A percentile compares a stretch with the other conserved stretches of the same genome.
Conservation (phyloP, 768 basidiomycete genomes). For the Mycena amicta region DNA sequence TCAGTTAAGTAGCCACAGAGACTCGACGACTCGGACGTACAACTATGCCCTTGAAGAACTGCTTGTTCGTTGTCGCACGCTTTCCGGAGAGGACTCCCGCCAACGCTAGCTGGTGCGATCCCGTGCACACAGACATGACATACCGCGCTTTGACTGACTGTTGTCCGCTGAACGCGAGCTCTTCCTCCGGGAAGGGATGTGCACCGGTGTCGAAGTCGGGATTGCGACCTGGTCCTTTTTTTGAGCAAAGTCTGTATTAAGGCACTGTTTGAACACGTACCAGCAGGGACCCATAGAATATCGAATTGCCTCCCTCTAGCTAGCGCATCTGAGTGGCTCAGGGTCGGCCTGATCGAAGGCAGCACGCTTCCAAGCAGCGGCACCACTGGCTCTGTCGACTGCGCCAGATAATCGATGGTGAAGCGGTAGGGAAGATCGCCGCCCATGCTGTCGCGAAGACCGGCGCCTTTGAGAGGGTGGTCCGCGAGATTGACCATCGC, state of each 20-base stretch:
- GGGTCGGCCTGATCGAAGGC: conserved; percentile 16
- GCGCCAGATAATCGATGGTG: conserved; percentile 15
- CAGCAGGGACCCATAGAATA: conserved; percentile 21
- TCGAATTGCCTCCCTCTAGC: conserved; percentile 17
- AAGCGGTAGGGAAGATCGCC: conserved; percentile 8
- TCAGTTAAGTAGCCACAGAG: background rate
- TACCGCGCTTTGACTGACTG: conserved; percentile 33
- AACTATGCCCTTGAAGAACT: conserved; percentile 24
- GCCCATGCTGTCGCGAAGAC: background rate
- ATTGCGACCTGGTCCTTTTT: conserved; percentile 15
- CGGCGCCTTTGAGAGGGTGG: background rate
- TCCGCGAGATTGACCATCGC: background rate
- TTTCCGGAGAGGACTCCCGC: conserved; percentile 36
- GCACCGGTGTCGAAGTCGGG: background rate
- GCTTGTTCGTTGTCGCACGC: conserved; percentile 43
- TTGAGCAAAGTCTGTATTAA: too few species aligned
- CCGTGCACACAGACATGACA: conserved; percentile 37
- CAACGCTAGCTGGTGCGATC: conserved; percentile 32
- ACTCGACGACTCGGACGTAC: background rate
- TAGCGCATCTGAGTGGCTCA: conserved; percentile 14
- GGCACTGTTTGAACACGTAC: too few species aligned
- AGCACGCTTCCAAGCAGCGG: background rate
- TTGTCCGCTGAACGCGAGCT: conserved; percentile 27
- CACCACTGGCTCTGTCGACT: conserved; percentile 14
- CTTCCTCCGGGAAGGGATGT: conserved; percentile 1